phyloP scores from a whole-genome alignment of 1,139 yeast species.

The Trichomonascaceae sp. region DNA sequence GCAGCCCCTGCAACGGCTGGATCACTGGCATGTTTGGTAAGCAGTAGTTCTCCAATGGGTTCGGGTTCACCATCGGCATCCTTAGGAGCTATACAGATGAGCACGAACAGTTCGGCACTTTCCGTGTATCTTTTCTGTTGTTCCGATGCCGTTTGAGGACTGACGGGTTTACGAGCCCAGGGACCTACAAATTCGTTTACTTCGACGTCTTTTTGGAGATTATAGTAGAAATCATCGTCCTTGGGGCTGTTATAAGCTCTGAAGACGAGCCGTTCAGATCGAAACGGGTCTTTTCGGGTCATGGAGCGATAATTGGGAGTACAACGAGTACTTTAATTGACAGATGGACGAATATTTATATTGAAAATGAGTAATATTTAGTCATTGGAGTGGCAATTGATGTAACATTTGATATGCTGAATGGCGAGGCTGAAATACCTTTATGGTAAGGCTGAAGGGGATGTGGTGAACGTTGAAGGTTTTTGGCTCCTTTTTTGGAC shows the following conservation, averaged over 20 bases:
- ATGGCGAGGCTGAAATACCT: too few relatives aligned
- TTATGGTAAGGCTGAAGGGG: too few relatives aligned
- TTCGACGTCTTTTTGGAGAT: background rate
- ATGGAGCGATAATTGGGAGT: background rate
- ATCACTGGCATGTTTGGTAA: background rate
- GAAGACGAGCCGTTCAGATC: constrained; percentile 2
- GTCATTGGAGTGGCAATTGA: too few relatives aligned
- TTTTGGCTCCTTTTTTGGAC: too few relatives aligned
- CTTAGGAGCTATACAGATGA: background rate
- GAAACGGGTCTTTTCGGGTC: background rate
- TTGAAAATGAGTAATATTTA: background rate
- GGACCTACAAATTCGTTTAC: background rate
- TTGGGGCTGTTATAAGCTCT: background rate
- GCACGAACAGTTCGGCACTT: background rate
- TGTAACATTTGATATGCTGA: too few relatives aligned
- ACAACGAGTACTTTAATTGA: too few relatives aligned
- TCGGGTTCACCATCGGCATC: background rate
- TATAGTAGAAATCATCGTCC: background rate
- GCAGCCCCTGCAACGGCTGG: background rate
- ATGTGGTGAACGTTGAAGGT: too few relatives aligned
- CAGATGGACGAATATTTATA: background rate
- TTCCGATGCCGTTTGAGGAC: background rate
- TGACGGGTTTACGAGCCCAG: background rate
- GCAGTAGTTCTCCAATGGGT: background rate
- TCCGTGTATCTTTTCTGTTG: background rate